Conservation (phyloP, 129 eudicot species). For the Escallonia rubra region DNA sequence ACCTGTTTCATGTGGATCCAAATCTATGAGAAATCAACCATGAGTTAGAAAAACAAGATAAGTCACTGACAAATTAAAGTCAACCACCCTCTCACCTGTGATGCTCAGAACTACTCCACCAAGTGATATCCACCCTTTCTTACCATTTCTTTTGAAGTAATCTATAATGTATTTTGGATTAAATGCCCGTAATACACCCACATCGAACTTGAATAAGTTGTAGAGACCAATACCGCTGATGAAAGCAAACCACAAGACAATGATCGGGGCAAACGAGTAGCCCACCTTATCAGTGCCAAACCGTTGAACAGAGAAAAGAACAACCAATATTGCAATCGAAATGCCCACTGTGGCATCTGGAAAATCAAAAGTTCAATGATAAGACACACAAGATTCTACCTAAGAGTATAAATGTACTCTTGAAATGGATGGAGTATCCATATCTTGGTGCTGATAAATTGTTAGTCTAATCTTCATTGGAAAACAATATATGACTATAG, state of each 20-base stretch:
- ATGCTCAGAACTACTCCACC: conserved; percentile 34
- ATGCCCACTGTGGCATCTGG: conserved; percentile 22
- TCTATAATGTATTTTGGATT: conserved; percentile 22
- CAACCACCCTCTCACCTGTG: conserved; percentile 13
- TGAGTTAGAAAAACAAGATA: too few relatives aligned
- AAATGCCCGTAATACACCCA: conserved; percentile 21
- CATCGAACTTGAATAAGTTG: conserved; percentile 27
- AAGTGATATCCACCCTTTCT: conserved; percentile 27
- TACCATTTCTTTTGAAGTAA: conserved; percentile 24
- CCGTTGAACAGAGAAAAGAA: conserved; percentile 28
- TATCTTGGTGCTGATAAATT: too few relatives aligned
- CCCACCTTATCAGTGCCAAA: conserved; percentile 37
- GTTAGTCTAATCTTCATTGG: too few relatives aligned
- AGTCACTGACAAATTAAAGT: too few relatives aligned
- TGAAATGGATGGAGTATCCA: too few relatives aligned
- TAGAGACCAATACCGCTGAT: conserved; percentile 25
- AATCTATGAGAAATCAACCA: not conserved
- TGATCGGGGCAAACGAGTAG: conserved; percentile 25
- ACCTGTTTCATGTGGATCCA: conserved; percentile 7
- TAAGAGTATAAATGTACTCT: too few relatives aligned
- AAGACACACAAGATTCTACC: too few relatives aligned
- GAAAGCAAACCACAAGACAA: conserved; percentile 27
- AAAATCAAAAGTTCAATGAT: not conserved
- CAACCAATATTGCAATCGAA: conserved; percentile 25
- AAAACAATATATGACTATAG: too few relatives aligned